A percentile compares a stretch with the other conserved stretches of the same genome.
Conservation (phyloP, 257 asterid species). For the Solanum medicagineum region DNA sequence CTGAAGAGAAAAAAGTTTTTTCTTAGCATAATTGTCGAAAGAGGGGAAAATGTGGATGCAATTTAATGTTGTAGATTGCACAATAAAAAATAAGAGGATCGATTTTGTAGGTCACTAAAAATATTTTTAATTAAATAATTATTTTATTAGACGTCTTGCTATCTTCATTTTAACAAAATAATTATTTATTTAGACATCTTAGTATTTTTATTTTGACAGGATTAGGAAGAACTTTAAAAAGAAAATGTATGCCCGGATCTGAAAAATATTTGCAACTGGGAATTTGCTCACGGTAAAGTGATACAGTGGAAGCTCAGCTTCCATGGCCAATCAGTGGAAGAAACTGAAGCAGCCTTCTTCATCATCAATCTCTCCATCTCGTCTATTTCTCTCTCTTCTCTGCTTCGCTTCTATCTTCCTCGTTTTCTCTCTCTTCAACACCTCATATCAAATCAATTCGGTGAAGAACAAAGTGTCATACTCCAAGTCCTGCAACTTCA, state of each 20-base stretch:
- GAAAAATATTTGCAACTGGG: background rate
- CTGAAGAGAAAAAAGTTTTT: too few relatives aligned
- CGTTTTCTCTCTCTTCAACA: slow-evolving; percentile 43
- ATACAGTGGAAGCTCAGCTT: background rate
- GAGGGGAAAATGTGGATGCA: too few relatives aligned
- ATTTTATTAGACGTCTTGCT: too few relatives aligned
- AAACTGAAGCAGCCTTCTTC: slow-evolving; percentile 17
- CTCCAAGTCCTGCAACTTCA: slow-evolving; percentile 39
- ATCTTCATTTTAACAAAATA: too few relatives aligned
- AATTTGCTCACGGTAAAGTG: background rate
- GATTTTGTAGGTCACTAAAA: too few relatives aligned
- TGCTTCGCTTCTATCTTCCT: slow-evolving; percentile 42
- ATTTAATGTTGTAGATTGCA: too few relatives aligned
- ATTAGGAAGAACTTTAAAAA: too few relatives aligned
- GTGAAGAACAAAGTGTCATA: background rate
- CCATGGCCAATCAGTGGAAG: slow-evolving; percentile 58
- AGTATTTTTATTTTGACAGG: too few relatives aligned
- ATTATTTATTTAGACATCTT: too few relatives aligned
- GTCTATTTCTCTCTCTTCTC: slow-evolving; percentile 37
- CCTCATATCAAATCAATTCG: background rate
- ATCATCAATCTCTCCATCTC: slow-evolving; percentile 13
- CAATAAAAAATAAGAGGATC: too few relatives aligned
- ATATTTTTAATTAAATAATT: too few relatives aligned
- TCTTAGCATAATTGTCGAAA: too few relatives aligned
- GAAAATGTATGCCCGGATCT: background rate